Evolutionary conservation across 164 flowering plant species (phyloP).

Genomic region (Vitis vinifera): DNA sequence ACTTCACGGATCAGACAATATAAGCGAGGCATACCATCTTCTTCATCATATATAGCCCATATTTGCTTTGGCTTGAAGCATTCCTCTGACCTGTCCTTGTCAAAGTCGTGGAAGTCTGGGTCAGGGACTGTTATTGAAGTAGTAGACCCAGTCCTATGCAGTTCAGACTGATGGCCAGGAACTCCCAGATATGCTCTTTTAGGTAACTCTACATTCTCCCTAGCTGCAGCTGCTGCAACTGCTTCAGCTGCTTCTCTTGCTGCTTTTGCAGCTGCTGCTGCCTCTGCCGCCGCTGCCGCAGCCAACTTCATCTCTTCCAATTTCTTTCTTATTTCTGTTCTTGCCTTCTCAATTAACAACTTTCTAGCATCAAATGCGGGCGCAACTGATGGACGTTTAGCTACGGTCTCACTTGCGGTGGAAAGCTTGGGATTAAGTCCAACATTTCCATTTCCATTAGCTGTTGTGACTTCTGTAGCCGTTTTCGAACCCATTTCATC

Average conservation of each 20-base stretch:
- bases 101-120: conserved; percentile 89
- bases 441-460: conserved; percentile 29
- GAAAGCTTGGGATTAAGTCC: conserved; percentile 24
- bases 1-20: conserved; percentile 79
- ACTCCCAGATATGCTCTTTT: conserved; percentile 12
- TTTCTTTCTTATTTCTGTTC: conserved; percentile 60
- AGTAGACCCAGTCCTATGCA: conserved; percentile 31
- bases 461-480: conserved; percentile 28
- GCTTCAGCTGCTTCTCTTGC: conserved; percentile 19
- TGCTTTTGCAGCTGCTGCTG: conserved; percentile 20
- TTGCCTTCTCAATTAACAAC: conserved; percentile 71
- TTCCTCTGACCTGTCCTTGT: conserved; percentile 75
- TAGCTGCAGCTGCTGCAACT: conserved; percentile 13
- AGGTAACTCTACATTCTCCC: conserved; percentile 10
- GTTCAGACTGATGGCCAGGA: conserved; percentile 15
- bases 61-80: conserved; percentile 86
- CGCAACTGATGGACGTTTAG: conserved; percentile 33
- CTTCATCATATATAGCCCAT: conserved; percentile 95
- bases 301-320: conserved; percentile 55
- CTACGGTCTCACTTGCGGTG: conserved; percentile 25
- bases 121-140: conserved; percentile 71
- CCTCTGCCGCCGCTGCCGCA: conserved; percentile 25
- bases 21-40: conserved; percentile 96
- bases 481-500: conserved; percentile 30
- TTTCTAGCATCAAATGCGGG: conserved; percentile 71